Base-by-base conservation (phyloP, 345 rosid genomes). In the Boechera stricta region DNA sequence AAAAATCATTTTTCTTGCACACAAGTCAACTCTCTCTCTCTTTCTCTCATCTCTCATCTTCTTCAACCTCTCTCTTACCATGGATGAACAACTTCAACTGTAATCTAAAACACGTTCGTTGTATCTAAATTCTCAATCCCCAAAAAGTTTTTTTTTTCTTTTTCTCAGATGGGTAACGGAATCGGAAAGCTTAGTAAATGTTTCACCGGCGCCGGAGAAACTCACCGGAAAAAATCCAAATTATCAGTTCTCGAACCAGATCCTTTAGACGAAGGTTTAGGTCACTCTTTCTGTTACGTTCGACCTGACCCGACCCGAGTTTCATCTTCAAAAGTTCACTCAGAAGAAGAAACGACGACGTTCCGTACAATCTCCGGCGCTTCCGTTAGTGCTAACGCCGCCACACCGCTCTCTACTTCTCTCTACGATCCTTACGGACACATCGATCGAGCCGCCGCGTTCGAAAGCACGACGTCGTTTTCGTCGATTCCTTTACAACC, bases 291-390 rank as follows among this genome's bases (percentile, higher is more conserved):
- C 86, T 89, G 98, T 74, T 95, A 95, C 74, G 91, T 95, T 0
- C 79, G 94, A 32, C 92, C 99, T 18, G 96, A 88, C 75, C 87
- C 87, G 60, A 68, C 84, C 2, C 82, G 90, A 0, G n/a, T 87
- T 1, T 88, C 96, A 0, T 89, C 89, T 6, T 95, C 99, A 6
- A 88, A 92, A 74, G 96, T 92, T 77, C 90, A 94, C 80, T 92
- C 98, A 2, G 91, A 87, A 21, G 97, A 91, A 55, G 85, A 89
- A 29, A 35, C 80, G 6, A 90, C 97, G 36, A 89, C 96, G 52
- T 95, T 92, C 76, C 90, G 94, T 26, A 74, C 99, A 26, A 95
- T 95, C 70, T 91, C 99, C 57, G 99, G 98, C 8, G 97, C 99
- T 15, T 95, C 99, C 26, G 89, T 95, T 4, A 95, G 99, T 67